Percentiles rank a stretch among this genome's conserved stretches.
Conservation (phyloP, 2,329 filamentous ascomycete species). For the Microsporum audouinii region DNA sequence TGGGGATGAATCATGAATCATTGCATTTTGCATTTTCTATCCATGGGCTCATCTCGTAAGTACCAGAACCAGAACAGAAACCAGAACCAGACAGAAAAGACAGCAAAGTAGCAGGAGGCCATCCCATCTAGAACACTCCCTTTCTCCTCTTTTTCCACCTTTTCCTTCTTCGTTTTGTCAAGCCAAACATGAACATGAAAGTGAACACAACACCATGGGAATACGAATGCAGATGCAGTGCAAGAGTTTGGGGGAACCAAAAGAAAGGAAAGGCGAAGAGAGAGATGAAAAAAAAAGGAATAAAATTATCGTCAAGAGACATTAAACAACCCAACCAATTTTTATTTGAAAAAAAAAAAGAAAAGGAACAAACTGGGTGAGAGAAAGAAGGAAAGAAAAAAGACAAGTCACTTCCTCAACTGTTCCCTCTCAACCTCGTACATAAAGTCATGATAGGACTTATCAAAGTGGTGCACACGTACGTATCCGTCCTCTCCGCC, state of each 20-base stretch:
- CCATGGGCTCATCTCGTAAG: not conserved
- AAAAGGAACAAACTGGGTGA: not conserved
- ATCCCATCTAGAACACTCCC: not conserved
- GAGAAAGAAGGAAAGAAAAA: not conserved
- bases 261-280: not conserved
- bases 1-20: not conserved
- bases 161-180: not conserved
- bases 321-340: not conserved
- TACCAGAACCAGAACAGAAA: not conserved
- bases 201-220: not conserved
- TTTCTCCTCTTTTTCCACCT: not conserved
- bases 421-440: constrained; percentile 94
- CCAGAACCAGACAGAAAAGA: not conserved
- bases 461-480: constrained; percentile 96
- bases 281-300: not conserved
- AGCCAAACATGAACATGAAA: not conserved
- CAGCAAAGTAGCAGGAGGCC: not conserved
- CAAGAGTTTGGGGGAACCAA: not conserved
- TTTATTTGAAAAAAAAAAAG: not conserved
- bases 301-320: not conserved
- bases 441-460: constrained; percentile 95
- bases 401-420: constrained; percentile 28
- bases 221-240: not conserved
- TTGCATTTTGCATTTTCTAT: not conserved
- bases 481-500: constrained; percentile 98